Evolutionary conservation across 208 protist genomes (phyloP), one percentile per base, ranked within the genome.

Genomic region (Angomonas desouzai): DNA sequence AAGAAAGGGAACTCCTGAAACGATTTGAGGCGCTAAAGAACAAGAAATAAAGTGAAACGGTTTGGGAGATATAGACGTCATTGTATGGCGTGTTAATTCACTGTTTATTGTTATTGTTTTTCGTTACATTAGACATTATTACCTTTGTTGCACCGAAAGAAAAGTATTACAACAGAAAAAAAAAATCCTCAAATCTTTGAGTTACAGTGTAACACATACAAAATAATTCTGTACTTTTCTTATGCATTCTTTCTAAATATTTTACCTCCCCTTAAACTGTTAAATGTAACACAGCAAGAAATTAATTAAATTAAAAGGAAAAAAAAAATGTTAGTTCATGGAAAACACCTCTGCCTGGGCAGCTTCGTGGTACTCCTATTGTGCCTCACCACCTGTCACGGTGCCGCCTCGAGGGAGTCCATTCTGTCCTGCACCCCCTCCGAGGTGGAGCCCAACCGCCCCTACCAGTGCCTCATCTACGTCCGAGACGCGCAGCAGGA

Each of bases 1-100:
- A 88, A 48, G 74, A 89, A 57, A 55, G 49, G n/a, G 61, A 82
- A 34, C 70, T 91, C 33, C 68, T 61, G 45, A 68, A 63, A 25
- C 76, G 81, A 25, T 53, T 89, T 34, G 72, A 81, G 32, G 83
- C 83, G 29, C 62, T 90, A 51, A 34, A 66, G 47, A 47, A 3
- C 2, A 4, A 20, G 1, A 16, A 18, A 40, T 56, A 33, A 74
- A 65, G 48, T 34, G 13, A 11, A n/a, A 25, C 6, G 13, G 23
- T 53, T n/a, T n/a, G n/a, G n/a, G n/a, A n/a, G n/a, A n/a, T n/a
- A n/a, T n/a, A n/a, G n/a, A n/a, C n/a, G n/a, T n/a, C n/a, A n/a
- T 25, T 53, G 48, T 28, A 25, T 53, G 9, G 48, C 11, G 18
- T 53, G 4, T 53, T 11, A 9, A 29, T 20, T 9, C 18, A 29